Percentiles rank a stretch among this genome's conserved stretches.
Evolutionary conservation across 352 stramenopile species (phyloP).

Genomic region (Phytopythium oedochilum): DNA sequence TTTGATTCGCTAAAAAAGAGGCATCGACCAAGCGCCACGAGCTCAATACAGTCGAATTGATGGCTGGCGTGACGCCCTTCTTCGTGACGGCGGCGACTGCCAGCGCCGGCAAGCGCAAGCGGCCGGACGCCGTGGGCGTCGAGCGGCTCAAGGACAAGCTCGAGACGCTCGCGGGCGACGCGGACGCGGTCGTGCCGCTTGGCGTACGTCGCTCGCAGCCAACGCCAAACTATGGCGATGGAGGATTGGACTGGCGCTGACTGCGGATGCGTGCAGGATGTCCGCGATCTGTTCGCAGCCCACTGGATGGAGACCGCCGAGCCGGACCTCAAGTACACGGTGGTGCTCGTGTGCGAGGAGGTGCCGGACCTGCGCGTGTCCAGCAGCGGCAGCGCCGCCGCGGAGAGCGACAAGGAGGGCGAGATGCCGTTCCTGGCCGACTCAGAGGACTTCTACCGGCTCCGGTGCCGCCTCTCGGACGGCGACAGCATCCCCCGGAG

Average conservation of each 20-base stretch:
- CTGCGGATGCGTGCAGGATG: constrained; percentile 22
- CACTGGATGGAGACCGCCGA: constrained; percentile 51
- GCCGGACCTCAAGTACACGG: constrained; percentile 59
- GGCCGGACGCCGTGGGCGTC: constrained; percentile 12
- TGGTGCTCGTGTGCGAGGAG: constrained; percentile 72
- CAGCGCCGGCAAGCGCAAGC: constrained; percentile 20
- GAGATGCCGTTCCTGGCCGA: constrained; percentile 31
- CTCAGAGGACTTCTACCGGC: constrained; percentile 29
- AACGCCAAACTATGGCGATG: too few species aligned
- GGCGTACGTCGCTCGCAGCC: constrained; percentile 22
- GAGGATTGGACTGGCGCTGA: neutral
- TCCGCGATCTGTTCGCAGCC: constrained; percentile 62
- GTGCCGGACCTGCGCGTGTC: constrained; percentile 35
- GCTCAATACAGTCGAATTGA: constrained; percentile 16
- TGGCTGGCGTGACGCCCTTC: constrained; percentile 48
- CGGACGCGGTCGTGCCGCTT: constrained; percentile 36
- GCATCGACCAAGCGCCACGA: neutral
- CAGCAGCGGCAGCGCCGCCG: neutral
- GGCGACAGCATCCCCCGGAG: constrained; percentile 74
- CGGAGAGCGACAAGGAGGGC: neutral
- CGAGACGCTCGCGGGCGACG: constrained; percentile 28
- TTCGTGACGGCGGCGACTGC: constrained; percentile 33
- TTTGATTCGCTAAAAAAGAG: neutral
- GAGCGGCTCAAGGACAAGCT: constrained; percentile 27
- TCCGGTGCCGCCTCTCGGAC: constrained; percentile 53